These are phyloP conservation scores for Closterium sp. DNA, from an alignment of 139 green algal genomes.

Conservation along the genomic window DNA sequence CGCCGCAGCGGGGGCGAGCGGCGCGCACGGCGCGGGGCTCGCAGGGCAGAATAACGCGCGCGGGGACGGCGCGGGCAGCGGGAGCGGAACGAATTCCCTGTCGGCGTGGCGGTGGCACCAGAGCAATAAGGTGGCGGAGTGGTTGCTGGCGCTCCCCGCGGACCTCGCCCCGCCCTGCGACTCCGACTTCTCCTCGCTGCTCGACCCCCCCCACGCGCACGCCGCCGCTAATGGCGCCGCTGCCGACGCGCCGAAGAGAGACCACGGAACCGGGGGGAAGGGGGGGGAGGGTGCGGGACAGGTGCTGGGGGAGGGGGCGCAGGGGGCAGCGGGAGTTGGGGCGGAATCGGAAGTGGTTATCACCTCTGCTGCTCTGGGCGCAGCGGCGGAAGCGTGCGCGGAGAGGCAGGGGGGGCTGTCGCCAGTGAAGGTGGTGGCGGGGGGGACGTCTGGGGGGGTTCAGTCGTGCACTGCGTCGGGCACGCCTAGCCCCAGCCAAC, in stretches of 20 bases:
- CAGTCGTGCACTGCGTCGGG: not conserved
- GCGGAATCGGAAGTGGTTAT: not conserved
- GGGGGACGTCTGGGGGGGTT: not conserved
- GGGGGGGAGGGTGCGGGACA: not conserved
- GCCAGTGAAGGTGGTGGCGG: not conserved
- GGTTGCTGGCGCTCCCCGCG: not conserved
- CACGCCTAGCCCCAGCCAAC: not conserved
- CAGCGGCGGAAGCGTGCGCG: not conserved
- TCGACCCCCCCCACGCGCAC: not conserved
- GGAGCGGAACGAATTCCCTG: not conserved
- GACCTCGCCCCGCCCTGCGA: not conserved
- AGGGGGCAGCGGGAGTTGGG: not conserved
- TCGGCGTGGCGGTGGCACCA: not conserved
- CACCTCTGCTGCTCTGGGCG: not conserved
- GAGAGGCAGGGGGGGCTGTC: not conserved
- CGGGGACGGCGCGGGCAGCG: not conserved
- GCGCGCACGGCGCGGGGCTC: not conserved
- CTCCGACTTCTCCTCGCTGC: not conserved
- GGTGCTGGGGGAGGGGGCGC: not conserved
- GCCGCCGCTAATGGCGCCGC: not conserved
- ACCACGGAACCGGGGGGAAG: too few species aligned
- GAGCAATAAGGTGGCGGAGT: not conserved
- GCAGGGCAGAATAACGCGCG: not conserved
- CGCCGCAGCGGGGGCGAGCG: not conserved
- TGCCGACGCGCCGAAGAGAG: not conserved